Evolutionary conservation across 2,329 filamentous ascomycete genomes (phyloP).

Genomic region (Colletotrichum sp.): DNA sequence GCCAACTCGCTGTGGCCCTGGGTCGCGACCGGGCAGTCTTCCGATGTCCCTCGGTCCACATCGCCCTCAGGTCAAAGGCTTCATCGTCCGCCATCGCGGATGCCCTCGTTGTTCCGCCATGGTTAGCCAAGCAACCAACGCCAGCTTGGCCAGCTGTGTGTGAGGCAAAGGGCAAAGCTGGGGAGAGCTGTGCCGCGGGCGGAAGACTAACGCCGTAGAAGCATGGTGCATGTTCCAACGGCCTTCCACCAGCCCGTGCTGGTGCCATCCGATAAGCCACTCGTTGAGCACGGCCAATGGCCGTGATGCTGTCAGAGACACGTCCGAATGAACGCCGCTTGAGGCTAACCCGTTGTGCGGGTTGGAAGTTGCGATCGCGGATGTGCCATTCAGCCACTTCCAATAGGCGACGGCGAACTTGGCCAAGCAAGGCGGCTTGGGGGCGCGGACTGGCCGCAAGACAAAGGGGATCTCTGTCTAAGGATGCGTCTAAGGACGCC

Average conservation of each 20-base stretch:
- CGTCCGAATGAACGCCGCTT: background rate
- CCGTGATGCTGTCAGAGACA: constrained; percentile 14
- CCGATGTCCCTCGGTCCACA: background rate
- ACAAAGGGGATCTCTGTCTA: constrained; percentile 14
- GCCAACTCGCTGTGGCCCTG: background rate
- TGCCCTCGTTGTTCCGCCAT: background rate
- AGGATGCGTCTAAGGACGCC: background rate
- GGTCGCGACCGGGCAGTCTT: background rate
- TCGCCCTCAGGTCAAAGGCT: background rate
- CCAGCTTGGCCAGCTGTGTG: background rate
- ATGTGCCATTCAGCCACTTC: constrained; percentile 1
- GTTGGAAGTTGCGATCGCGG: background rate
- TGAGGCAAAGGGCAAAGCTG: background rate
- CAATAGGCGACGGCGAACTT: background rate
- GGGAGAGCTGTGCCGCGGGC: background rate
- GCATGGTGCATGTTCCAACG: constrained; percentile 23
- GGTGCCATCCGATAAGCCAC: constrained; percentile 19
- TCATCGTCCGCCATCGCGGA: background rate
- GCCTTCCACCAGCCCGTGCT: constrained; percentile 19
- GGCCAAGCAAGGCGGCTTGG: background rate
- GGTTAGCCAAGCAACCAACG: constrained; percentile 17
- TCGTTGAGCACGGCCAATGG: constrained; percentile 5
- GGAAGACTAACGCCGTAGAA: constrained; percentile 16
- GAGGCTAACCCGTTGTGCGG: constrained; percentile 2
- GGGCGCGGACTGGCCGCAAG: constrained; percentile 13